Conservation (phyloP, 495 filamentous ascomycete genomes). For the Neurospora discreta region DNA sequence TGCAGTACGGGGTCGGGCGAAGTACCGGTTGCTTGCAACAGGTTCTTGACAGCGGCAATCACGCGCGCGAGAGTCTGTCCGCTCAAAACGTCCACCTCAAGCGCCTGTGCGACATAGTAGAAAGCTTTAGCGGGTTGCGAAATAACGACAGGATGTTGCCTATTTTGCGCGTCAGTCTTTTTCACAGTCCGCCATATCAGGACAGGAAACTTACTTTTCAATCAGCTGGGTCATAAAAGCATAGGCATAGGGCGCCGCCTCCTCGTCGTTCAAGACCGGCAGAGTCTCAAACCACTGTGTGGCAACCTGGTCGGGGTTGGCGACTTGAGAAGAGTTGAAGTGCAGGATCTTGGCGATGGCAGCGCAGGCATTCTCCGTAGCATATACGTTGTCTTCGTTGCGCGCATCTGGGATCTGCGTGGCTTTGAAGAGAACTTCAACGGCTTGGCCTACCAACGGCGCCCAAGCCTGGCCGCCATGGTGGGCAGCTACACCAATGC, state of each 20-base stretch:
- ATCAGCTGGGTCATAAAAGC: conserved; percentile 84
- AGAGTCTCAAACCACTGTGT: conserved; percentile 78
- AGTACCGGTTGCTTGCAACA: conserved; percentile 56
- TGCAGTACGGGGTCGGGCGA: conserved; percentile 60
- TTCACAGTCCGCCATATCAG: neutral
- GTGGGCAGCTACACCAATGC: conserved; percentile 90
- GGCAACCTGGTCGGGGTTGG: conserved; percentile 59
- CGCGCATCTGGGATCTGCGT: conserved; percentile 70
- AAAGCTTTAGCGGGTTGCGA: conserved; percentile 68
- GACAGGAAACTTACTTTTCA: conserved; percentile 65
- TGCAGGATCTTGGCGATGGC: conserved; percentile 94
- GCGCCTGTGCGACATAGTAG: conserved; percentile 68
- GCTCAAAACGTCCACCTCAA: conserved; percentile 83
- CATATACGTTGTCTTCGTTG: conserved; percentile 89
- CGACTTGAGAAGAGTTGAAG: conserved; percentile 66
- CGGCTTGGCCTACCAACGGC: conserved; percentile 64
- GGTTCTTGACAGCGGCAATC: conserved; percentile 57
- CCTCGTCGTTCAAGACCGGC: conserved; percentile 89
- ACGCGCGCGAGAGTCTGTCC: conserved; percentile 67
- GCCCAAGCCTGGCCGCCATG: conserved; percentile 79
- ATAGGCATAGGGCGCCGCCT: conserved; percentile 95
- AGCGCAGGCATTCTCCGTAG: conserved; percentile 91
- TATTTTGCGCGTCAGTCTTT: conserved; percentile 21
- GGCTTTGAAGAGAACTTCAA: conserved; percentile 74
- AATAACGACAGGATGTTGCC: conserved; percentile 78